A percentile compares a stretch with the other conserved stretches of the same genome.
Conservation (phyloP, 371 early-diverging fungal genomes). For the Aphelidium insulamus region DNA sequence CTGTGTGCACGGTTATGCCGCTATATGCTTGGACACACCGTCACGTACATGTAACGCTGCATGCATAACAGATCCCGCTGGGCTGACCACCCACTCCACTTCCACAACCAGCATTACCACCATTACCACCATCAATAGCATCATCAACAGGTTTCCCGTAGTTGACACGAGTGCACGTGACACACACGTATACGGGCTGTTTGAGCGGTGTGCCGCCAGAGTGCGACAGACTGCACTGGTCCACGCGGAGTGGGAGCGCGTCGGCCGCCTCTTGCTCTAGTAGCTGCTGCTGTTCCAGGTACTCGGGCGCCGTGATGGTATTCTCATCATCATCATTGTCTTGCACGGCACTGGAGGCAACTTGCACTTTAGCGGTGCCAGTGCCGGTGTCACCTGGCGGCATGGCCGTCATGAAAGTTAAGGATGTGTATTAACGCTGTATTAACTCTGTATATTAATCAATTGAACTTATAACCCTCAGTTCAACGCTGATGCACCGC, state of each 20-base stretch:
- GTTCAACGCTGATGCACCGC: too few relatives aligned
- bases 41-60: constrained; percentile 36
- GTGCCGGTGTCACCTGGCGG: too few relatives aligned
- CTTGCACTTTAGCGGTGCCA: too few relatives aligned
- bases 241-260: constrained; percentile 42
- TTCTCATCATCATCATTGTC: constrained; percentile 7
- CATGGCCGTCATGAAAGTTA: too few relatives aligned
- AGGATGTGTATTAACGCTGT: too few relatives aligned
- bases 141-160: constrained; percentile 1
- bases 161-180: constrained; percentile 32
- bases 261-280: constrained; percentile 28
- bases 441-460: too few relatives aligned
- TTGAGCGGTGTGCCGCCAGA: too few relatives aligned
- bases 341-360: too few relatives aligned
- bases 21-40: background rate
- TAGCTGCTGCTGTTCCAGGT: constrained; percentile 20
- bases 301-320: constrained; percentile 28
- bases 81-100: background rate
- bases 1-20: constrained; percentile 1
- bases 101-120: background rate
- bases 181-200: constrained; percentile 62
- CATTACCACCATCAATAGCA: background rate
- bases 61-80: constrained; percentile 44
- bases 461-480: too few relatives aligned
- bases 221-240: constrained; percentile 53